Base-by-base conservation (phyloP, 768 basidiomycete species). In the Boletus sensibilis region DNA sequence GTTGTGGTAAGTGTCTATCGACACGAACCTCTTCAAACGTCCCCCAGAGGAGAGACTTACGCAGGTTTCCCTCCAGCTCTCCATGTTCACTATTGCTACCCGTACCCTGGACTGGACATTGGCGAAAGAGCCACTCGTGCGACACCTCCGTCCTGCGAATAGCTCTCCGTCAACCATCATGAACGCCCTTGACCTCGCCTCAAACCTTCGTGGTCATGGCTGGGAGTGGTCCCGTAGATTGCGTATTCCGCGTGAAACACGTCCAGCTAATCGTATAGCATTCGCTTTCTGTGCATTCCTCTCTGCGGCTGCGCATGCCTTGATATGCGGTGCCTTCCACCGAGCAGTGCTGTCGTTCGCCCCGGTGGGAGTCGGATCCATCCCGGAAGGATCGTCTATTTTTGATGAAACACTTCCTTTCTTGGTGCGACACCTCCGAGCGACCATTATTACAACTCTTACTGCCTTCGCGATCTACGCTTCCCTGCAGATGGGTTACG, bases 131-230 rank as follows among this genome's bases (percentile, higher is more conserved):
- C 64, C 62, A 18, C 54, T 60, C 1, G 41, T 55, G 18, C 65
- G 67, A 20, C 41, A 47, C 21, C 23, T 53, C 21, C 59, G 55
- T 33, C 61, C 59, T 29, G 27, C 27, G 12, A 53, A 49, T 3
- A 27, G 48, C 21, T 27, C 44, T 12, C 37, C 51, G 7, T 56
- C 59, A 2, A 39, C 40, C 41, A 18, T 56, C 34, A 39, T 53
- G 41, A 78, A 88, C 53, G 78, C 79, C 2, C 58, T 78, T 14
- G 84, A 87, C 52, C 75, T 88, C 20, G 59, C 57, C 25, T 72
- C 70, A 60, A 84, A 79, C 56, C 60, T 82, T 14, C 82, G 87
- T 18, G 87, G 86, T 8, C 64, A 74, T 44, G 84, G 82, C 14
- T 88, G 86, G 86, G 71, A 79, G 41, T 86, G 83, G 80, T 82